Evolutionary conservation across 225 moss, liverwort and hornwort genomes (phyloP).

Genomic region (Sphagnum tenellum): DNA sequence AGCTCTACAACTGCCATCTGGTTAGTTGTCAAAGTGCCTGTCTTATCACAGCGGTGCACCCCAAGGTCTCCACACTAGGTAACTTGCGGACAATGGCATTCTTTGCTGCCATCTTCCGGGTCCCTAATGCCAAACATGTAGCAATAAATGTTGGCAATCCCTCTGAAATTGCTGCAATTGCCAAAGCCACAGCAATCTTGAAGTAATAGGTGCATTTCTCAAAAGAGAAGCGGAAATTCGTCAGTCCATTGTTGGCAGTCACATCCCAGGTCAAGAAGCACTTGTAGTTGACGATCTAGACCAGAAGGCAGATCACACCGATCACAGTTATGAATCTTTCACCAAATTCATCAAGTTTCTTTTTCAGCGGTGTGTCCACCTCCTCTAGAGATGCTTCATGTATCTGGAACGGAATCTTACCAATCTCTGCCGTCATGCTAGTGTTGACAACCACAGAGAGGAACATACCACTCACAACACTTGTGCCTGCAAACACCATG

Average conservation of each 20-base stretch:
- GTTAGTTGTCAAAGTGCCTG: conserved; percentile 88
- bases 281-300: conserved; percentile 95
- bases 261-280: conserved; percentile 83
- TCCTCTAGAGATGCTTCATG: conserved; percentile 89
- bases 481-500: conserved; percentile 74
- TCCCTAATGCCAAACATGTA: conserved; percentile 86
- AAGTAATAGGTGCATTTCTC: conserved; percentile 97
- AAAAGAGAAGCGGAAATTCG: conserved; percentile 65
- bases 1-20: conserved; percentile 93
- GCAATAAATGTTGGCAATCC: conserved; percentile 90
- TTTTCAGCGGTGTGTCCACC: conserved; percentile 77
- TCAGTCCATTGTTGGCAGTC: conserved; percentile 42
- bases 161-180: conserved; percentile 93
- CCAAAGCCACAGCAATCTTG: conserved; percentile 91
- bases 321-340: conserved; percentile 79
- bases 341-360: conserved; percentile 90
- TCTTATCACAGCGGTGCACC: conserved; percentile 97
- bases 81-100: conserved; percentile 95
- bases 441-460: conserved; percentile 48
- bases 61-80: conserved; percentile 85
- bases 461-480: conserved; percentile 72
- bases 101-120: conserved; percentile 90
- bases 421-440: conserved; percentile 89
- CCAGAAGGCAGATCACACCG: conserved; percentile 78
- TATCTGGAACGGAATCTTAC: conserved; percentile 91